Evolutionary conservation across 2,329 filamentous ascomycete genomes (phyloP).

Genomic region (Tolypocladium nubicola): DNA sequence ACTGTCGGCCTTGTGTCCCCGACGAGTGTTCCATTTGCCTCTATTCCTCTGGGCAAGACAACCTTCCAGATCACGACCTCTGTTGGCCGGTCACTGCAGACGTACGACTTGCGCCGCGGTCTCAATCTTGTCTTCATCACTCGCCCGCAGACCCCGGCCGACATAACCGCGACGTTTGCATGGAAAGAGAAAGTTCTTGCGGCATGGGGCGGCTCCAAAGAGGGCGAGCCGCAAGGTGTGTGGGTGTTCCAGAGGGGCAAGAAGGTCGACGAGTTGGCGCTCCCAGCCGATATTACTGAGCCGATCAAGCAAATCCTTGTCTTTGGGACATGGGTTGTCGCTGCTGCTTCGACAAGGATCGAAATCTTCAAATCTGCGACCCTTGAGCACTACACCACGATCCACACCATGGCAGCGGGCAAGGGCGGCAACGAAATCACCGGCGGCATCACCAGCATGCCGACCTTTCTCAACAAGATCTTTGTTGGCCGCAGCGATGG

Average conservation of each 20-base stretch:
- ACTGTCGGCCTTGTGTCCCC: constrained; percentile 90
- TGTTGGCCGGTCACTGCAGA: constrained; percentile 81
- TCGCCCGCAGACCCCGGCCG: constrained; percentile 73
- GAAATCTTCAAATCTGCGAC: constrained; percentile 82
- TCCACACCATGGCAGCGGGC: constrained; percentile 48
- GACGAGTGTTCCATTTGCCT: constrained; percentile 81
- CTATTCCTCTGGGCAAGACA: constrained; percentile 79
- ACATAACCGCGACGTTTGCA: constrained; percentile 77
- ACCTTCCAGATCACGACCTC: constrained; percentile 97
- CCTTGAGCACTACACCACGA: constrained; percentile 82
- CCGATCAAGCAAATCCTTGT: constrained; percentile 68
- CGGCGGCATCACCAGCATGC: constrained; percentile 75
- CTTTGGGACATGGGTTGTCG: constrained; percentile 87
- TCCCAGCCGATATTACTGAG: constrained; percentile 54
- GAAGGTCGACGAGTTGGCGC: constrained; percentile 64
- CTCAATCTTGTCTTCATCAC: constrained; percentile 91
- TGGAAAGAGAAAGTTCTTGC: constrained; percentile 83
- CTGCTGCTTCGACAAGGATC: constrained; percentile 62
- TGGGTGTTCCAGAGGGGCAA: constrained; percentile 92
- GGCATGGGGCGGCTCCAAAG: constrained; percentile 65
- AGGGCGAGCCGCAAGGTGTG: constrained; percentile 51
- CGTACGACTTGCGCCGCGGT: constrained; percentile 84
- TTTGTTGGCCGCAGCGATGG: constrained; percentile 83
- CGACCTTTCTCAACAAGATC: constrained; percentile 92
- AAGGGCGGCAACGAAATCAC: constrained; percentile 59